Evolutionary conservation across 768 basidiomycete species (phyloP), one percentile per base, ranked within the genome.

Genomic region (Gautieria morchelliformis): DNA sequence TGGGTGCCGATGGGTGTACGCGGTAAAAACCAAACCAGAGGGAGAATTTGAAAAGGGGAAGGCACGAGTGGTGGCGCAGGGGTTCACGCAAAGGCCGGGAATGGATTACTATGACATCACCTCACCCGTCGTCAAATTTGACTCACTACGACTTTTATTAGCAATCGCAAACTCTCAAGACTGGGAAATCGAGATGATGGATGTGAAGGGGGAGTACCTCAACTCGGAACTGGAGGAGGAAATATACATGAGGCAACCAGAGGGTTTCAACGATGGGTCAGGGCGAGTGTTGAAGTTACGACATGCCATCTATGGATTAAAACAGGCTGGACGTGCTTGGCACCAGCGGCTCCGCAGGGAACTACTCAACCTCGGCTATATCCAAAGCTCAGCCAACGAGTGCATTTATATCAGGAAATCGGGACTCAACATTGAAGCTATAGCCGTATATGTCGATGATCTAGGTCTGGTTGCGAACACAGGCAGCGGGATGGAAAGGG

Each of bases 101-200:
- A 47, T 67, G 19, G 67, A 70, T 47, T 70, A 61, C 58, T 57
- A 47, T 10, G 61, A 71, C 33, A 76, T 75, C 0, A 74, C 70
- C 47, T 74, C 77, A 46, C 73, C 73, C 1, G 72, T 70, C 10
- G 70, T 70, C 11, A 67, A 68, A 15, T 68, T 74, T 64, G 74
- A 75, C 59, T 37, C 67, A 35, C 63, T 69, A 14, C 54, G 64
- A 0, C 58, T 60, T 4, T 41, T 67, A 17, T 61, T 75, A 8
- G 68, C 69, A 1, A 60, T 58, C 37, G 64, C 70, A 0, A 61
- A 64, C 0, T 50, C 42, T 68, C 1, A 55, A 27, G 27, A 68
- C 14, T 68, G 63, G 61, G 65, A 71, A n/a, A 56, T 71, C 0
- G 61, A 65, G 2, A 64, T 65, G 20, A 63, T 72, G 50, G 70